phyloP scores from a whole-genome alignment of 2,329 filamentous ascomycete species.

The Clonostachys rhizophaga region DNA sequence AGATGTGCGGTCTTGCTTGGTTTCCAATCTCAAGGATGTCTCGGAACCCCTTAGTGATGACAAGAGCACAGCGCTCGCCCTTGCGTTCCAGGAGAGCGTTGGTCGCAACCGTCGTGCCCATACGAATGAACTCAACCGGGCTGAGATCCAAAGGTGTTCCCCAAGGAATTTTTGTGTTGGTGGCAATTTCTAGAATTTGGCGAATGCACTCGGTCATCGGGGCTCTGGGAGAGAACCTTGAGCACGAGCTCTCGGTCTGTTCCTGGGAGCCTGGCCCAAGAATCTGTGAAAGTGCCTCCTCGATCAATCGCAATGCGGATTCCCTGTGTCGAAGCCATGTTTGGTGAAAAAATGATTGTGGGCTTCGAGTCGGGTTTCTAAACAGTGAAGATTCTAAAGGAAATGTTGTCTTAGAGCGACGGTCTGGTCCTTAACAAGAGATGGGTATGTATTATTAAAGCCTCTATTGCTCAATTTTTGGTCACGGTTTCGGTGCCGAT shows the following conservation, averaged over 20 bases:
- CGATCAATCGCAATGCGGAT: conserved; percentile 19
- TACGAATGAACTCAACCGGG: conserved; percentile 39
- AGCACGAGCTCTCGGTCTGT: neutral
- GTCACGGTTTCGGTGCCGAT: too few species aligned
- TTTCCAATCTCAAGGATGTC: conserved; percentile 71
- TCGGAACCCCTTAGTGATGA: conserved; percentile 68
- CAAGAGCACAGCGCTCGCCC: conserved; percentile 64
- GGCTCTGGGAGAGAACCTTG: conserved; percentile 2
- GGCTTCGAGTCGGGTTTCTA: too few species aligned
- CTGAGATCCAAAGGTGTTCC: conserved; percentile 24
- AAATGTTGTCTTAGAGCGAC: too few species aligned
- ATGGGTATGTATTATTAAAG: too few species aligned
- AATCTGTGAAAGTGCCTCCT: conserved; percentile 18
- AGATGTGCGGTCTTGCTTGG: conserved; percentile 68
- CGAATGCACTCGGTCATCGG: conserved; percentile 62
- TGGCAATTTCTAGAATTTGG: conserved; percentile 25
- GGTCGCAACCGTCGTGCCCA: conserved; percentile 72
- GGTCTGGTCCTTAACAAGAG: too few species aligned
- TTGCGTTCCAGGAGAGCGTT: conserved; percentile 72
- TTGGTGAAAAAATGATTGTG: too few species aligned
- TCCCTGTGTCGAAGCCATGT: conserved; percentile 6
- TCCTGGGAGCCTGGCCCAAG: neutral
- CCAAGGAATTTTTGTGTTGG: conserved; percentile 20
- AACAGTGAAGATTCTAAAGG: too few species aligned
- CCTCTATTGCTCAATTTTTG: too few species aligned